Evolutionary conservation across 163 green algal genomes (phyloP).

Genomic region (Prototheca wickerhamii): DNA sequence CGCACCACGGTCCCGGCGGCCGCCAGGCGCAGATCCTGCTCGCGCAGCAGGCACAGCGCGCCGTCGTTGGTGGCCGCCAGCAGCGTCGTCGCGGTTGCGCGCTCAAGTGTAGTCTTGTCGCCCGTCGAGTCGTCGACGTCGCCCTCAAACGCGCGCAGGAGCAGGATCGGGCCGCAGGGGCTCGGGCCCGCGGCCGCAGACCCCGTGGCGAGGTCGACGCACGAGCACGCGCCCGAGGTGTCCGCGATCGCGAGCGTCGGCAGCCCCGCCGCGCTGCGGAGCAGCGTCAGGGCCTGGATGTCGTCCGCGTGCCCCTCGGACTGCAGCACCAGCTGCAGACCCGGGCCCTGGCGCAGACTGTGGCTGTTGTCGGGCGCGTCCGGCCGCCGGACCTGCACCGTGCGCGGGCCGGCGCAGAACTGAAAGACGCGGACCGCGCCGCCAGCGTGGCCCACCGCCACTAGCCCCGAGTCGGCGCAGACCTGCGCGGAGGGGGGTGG

Average conservation of each 20-base stretch:
- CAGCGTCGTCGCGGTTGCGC: too few relatives aligned
- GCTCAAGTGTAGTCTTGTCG: too few relatives aligned
- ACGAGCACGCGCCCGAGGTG: slow-evolving; percentile 8
- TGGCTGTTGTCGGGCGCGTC: background rate
- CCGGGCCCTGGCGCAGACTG: slow-evolving; percentile 7
- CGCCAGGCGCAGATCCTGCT: background rate
- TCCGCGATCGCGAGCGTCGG: slow-evolving; percentile 29
- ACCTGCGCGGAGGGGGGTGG: slow-evolving; percentile 14
- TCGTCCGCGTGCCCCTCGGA: slow-evolving; percentile 15
- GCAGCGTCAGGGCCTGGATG: slow-evolving; percentile 16
- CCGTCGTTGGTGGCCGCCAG: background rate
- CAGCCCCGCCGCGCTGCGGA: slow-evolving; percentile 15
- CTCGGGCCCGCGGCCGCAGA: background rate
- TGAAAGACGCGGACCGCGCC: slow-evolving; percentile 44
- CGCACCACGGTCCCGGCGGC: slow-evolving; percentile 1
- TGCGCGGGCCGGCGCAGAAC: slow-evolving; percentile 22
- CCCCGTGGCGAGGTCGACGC: slow-evolving; percentile 17
- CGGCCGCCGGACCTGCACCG: background rate
- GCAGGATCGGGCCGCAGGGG: too few relatives aligned
- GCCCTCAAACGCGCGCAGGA: too few relatives aligned
- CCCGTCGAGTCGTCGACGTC: too few relatives aligned
- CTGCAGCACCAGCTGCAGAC: slow-evolving; percentile 35
- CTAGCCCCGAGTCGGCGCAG: slow-evolving; percentile 26
- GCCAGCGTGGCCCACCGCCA: slow-evolving; percentile 33
- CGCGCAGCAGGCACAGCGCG: background rate